Conservation (phyloP, 768 basidiomycete species). For the Psilocybe subaeruginosa region DNA sequence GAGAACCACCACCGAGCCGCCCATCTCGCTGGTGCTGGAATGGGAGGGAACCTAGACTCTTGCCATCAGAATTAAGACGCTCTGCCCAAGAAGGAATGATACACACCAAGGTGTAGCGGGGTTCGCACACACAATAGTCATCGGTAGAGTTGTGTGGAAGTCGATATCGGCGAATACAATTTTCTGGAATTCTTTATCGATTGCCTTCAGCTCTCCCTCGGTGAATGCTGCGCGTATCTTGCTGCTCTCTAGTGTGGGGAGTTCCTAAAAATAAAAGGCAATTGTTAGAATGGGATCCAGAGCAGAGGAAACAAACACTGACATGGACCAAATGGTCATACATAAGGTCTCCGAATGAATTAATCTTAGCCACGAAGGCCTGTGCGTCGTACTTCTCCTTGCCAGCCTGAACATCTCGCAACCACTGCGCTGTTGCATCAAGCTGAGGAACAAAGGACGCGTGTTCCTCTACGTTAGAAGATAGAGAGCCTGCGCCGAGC, state of each 20-base stretch:
- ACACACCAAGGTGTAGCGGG: constrained; percentile 10
- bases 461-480: constrained; percentile 30
- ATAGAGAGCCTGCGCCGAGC: constrained; percentile 25
- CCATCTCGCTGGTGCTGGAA: constrained; percentile 28
- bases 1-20: constrained; percentile 26
- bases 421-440: constrained; percentile 27
- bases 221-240: not conserved
- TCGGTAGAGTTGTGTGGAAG: constrained; percentile 25
- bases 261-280: not conserved
- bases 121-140: constrained; percentile 25
- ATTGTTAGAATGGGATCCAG: not conserved
- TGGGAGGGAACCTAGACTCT: constrained; percentile 26
- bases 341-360: constrained; percentile 29
- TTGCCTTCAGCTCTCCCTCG: constrained; percentile 8
- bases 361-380: constrained; percentile 24
- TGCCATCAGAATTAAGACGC: not conserved
- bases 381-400: constrained; percentile 53
- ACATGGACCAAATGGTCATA: constrained; percentile 29
- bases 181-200: constrained; percentile 24
- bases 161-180: constrained; percentile 21
- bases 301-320: constrained; percentile 15
- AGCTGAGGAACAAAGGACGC: constrained; percentile 27
- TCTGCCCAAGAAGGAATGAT: not conserved
- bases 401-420: constrained; percentile 62
- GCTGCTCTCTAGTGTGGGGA: not conserved